Conservation (phyloP, 2,329 filamentous ascomycete genomes). For the Diaporthe sp. region DNA sequence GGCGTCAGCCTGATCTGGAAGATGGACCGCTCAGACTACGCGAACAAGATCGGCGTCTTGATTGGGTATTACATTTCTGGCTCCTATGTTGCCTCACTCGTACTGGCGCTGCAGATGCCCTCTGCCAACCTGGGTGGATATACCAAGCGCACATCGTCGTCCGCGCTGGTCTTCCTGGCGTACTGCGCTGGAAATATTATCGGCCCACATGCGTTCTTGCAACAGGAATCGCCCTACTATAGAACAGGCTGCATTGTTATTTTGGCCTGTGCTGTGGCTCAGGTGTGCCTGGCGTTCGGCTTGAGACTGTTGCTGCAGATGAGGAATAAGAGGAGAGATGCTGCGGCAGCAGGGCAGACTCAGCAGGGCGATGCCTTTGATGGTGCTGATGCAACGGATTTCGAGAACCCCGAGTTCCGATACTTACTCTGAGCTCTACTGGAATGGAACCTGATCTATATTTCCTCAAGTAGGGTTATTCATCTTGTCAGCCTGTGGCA, state of each 20-base stretch:
- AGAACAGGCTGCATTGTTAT: conserved; percentile 62
- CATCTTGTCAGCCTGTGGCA: not conserved
- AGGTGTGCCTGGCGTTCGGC: conserved; percentile 49
- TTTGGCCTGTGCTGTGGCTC: conserved; percentile 55
- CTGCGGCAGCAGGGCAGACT: conserved; percentile 35
- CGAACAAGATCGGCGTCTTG: conserved; percentile 57
- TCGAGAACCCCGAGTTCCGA: conserved; percentile 47
- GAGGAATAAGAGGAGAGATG: conserved; percentile 52
- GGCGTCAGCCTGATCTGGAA: conserved; percentile 62
- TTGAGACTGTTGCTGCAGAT: conserved; percentile 48
- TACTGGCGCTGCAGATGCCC: conserved; percentile 63
- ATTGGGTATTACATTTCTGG: conserved; percentile 63
- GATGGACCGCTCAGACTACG: conserved; percentile 45
- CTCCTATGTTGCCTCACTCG: conserved; percentile 60
- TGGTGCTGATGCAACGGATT: conserved; percentile 49
- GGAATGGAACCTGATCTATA: not conserved
- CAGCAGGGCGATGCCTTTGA: conserved; percentile 41
- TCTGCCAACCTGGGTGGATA: conserved; percentile 59
- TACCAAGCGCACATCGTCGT: conserved; percentile 57
- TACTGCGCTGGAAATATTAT: conserved; percentile 59
- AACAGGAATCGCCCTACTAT: conserved; percentile 57
- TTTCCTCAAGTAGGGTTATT: not conserved
- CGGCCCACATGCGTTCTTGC: conserved; percentile 57
- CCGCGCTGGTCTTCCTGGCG: conserved; percentile 57
- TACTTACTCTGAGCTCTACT: conserved; percentile 39